These are phyloP conservation scores for Globisporangium canariense DNA, from an alignment of 352 stramenopile genomes.

Conservation along the genomic window DNA sequence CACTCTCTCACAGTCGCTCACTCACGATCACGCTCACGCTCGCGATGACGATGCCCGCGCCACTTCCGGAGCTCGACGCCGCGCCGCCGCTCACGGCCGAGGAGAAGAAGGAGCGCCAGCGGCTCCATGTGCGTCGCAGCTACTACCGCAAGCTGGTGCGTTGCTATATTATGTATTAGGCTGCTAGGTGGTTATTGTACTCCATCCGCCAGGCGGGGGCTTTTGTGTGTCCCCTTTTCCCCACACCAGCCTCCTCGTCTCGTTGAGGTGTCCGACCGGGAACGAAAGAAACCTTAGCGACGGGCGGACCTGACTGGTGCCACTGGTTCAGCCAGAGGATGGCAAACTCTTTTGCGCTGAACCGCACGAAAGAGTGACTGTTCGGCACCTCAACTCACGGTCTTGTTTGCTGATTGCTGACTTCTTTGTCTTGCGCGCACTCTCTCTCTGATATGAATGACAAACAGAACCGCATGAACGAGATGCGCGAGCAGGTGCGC, in stretches of 20 bases:
- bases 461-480: slow-evolving; percentile 2
- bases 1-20: neutral
- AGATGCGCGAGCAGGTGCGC: slow-evolving; percentile 11
- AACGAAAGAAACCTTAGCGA: neutral
- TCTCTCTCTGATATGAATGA: no score
- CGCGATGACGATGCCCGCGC: slow-evolving; percentile 3
- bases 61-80: slow-evolving; percentile 1
- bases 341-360: neutral
- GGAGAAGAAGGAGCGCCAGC: slow-evolving; percentile 34
- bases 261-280: neutral
- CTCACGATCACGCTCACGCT: neutral
- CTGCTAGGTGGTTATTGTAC: no score
- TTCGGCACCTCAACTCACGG: neutral
- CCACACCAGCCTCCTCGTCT: neutral
- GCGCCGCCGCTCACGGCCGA: slow-evolving; percentile 6
- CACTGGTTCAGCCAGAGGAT: neutral
- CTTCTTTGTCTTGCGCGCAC: neutral
- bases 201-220: no score
- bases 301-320: neutral
- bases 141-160: slow-evolving; percentile 42
- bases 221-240: neutral
- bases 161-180: neutral
- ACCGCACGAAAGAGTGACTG: neutral
- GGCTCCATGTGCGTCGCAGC: slow-evolving; percentile 46
- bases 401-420: neutral